A percentile compares a stretch with the other conserved stretches of the same genome.
These are phyloP conservation scores for Coemansia sp. DNA, from an alignment of 371 early-diverging fungal genomes.

Conservation along the genomic window DNA sequence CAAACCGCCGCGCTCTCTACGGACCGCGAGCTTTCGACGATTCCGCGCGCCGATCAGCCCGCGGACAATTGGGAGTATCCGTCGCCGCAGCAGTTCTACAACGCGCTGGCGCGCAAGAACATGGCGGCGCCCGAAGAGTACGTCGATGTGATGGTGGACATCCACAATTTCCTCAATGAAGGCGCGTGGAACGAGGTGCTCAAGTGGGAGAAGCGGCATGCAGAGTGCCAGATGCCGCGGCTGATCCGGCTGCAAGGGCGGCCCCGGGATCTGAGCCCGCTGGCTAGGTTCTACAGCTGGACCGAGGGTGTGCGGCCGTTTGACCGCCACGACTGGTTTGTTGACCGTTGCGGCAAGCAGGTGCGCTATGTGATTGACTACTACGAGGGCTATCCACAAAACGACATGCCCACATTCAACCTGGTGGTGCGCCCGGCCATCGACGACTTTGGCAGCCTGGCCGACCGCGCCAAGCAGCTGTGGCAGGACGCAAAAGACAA, in stretches of 20 bases:
- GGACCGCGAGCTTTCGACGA: slow-evolving; percentile 62
- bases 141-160: slow-evolving; percentile 90
- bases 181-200: slow-evolving; percentile 91
- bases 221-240: slow-evolving; percentile 50
- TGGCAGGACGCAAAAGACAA: slow-evolving; percentile 44
- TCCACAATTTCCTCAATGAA: slow-evolving; percentile 97
- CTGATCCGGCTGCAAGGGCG: slow-evolving; percentile 83
- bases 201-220: slow-evolving; percentile 75
- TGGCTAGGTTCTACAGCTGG: slow-evolving; percentile 59
- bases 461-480: slow-evolving; percentile 60
- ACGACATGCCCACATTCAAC: slow-evolving; percentile 68
- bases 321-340: slow-evolving; percentile 98
- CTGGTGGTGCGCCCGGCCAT: slow-evolving; percentile 82
- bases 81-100: slow-evolving; percentile 94
- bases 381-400: slow-evolving; percentile 71
- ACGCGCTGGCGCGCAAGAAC: slow-evolving; percentile 90
- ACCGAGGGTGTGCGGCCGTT: slow-evolving; percentile 73
- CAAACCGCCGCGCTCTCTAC: slow-evolving; percentile 70
- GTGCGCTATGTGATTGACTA: slow-evolving; percentile 96
- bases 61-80: slow-evolving; percentile 86
- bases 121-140: slow-evolving; percentile 90
- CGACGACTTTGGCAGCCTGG: slow-evolving; percentile 63
- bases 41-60: slow-evolving; percentile 50
- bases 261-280: slow-evolving; percentile 82
- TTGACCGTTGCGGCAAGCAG: slow-evolving; percentile 91